phyloP scores from a whole-genome alignment of 495 filamentous ascomycete genomes.

The Venustampulla echinocandica region DNA sequence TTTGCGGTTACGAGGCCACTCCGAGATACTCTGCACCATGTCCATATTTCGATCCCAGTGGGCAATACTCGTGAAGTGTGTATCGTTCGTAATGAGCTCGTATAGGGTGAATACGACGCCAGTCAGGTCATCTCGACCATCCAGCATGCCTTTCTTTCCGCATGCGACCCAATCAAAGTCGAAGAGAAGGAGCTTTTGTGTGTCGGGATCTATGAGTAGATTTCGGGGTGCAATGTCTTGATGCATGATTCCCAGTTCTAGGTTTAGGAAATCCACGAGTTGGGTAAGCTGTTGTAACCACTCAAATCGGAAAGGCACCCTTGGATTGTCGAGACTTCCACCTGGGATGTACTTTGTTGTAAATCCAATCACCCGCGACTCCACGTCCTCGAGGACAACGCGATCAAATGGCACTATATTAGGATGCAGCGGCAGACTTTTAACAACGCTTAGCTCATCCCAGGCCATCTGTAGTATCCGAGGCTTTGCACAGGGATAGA shows the following conservation, averaged over 20 bases:
- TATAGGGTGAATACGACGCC: conserved; percentile 32
- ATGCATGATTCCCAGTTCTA: conserved; percentile 31
- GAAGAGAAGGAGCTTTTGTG: conserved; percentile 30
- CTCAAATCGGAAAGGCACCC: conserved; percentile 17
- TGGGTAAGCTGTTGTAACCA: conserved; percentile 31
- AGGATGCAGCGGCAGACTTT: conserved; percentile 26
- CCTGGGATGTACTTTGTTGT: conserved; percentile 30
- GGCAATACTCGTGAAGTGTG: conserved; percentile 6
- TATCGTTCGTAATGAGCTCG: conserved; percentile 34
- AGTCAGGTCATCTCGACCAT: conserved; percentile 30
- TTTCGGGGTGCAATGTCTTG: conserved; percentile 33
- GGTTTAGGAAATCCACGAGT: conserved; percentile 33
- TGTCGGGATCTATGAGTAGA: conserved; percentile 28
- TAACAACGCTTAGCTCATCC: conserved; percentile 30
- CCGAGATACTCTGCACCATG: conserved; percentile 6
- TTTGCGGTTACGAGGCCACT: conserved; percentile 5
- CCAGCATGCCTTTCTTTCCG: conserved; percentile 15
- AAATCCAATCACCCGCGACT: conserved; percentile 32
- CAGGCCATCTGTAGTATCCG: conserved; percentile 20
- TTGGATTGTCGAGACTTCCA: conserved; percentile 23
- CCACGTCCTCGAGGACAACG: conserved; percentile 29
- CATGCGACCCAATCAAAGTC: conserved; percentile 32
- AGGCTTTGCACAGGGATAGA: conserved; percentile 5
- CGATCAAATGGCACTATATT: conserved; percentile 31
- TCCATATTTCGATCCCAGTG: conserved; percentile 7